Percentiles rank a stretch among this genome's conserved stretches.
These are phyloP conservation scores for Triangularia verruculosa DNA, from an alignment of 2,329 filamentous ascomycete genomes.

Conservation along the genomic window DNA sequence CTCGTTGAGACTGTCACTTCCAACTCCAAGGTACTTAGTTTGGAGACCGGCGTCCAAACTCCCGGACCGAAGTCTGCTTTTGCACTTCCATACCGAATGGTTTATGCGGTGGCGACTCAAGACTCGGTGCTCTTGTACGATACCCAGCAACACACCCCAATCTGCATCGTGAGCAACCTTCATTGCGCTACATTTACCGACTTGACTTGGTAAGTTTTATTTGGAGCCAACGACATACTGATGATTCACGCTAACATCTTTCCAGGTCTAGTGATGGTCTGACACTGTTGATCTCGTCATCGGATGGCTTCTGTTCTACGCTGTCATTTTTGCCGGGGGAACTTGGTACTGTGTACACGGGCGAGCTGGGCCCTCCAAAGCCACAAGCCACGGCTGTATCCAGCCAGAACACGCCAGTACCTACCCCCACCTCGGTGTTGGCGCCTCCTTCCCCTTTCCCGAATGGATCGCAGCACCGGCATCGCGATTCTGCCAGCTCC, in stretches of 20 bases:
- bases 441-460: slow-evolving; percentile 60
- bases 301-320: slow-evolving; percentile 94
- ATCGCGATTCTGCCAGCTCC: slow-evolving; percentile 58
- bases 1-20: slow-evolving; percentile 50
- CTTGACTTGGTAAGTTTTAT: slow-evolving; percentile 74
- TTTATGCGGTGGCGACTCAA: slow-evolving; percentile 96
- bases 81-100: slow-evolving; percentile 83
- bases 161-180: slow-evolving; percentile 93
- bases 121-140: slow-evolving; percentile 94
- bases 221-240: not conserved
- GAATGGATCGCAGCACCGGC: slow-evolving; percentile 48
- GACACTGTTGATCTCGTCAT: slow-evolving; percentile 86
- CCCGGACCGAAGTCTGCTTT: slow-evolving; percentile 70
- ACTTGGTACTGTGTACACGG: slow-evolving; percentile 76
- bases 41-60: slow-evolving; percentile 48
- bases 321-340: slow-evolving; percentile 82
- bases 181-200: slow-evolving; percentile 98
- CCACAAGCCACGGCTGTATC: slow-evolving; percentile 45
- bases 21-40: slow-evolving; percentile 47
- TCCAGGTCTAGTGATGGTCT: slow-evolving; percentile 49
- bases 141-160: slow-evolving; percentile 90
- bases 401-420: slow-evolving; percentile 64
- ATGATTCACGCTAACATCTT: slow-evolving; percentile 31
- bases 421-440: slow-evolving; percentile 65
- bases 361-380: slow-evolving; percentile 56